Base-by-base conservation (phyloP, 148 eudicot genomes). In the Diospyros lotus region DNA sequence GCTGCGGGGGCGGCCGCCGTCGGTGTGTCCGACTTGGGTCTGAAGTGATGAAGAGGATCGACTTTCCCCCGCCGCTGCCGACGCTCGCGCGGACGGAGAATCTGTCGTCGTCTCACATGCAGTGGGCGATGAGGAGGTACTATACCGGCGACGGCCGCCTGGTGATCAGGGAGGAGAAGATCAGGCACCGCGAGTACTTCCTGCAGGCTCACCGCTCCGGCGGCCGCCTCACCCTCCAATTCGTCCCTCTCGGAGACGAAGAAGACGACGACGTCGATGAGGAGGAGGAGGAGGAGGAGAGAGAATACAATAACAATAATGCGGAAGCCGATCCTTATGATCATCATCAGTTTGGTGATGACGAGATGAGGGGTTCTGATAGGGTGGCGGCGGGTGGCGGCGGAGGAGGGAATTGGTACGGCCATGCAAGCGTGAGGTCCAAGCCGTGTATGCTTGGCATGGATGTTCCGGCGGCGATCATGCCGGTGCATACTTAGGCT, bases 101-200 rank as follows among this genome's bases (percentile, higher is more conserved):
- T 28, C 28, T 28, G 28, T 28, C 28, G 7, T 44, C 81, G 44
- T 51, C 61, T 8, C 77, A 52, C 17, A 28, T 18, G 59, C 62
- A 59, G 15, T 44, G 78, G 78, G 64, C 58, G 2, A 3, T 78
- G 72, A 65, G 41, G 50, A 41, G 80, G 69, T 73, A 72, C 17
- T 73, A 72, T 43, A 65, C 80, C 2, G 2, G 12, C 14, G 80
- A 78, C 39, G 76, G 76, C 5, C 38, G 80, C 15, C 17, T 78
- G 60, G n/a, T 78, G 11, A 78, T 78, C 40, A 45, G n/a, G 12
- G 60, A 78, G 14, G 80, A 72, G 72, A 72, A 66, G 53, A 51
- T 58, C 12, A 17, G 42, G 15, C 69, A 48, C 1, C 76, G 12
- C 6, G 71, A 72, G 44, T 69, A 62, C 56, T 69, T 74, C 62